Conservation (phyloP, 805 yeast genomes). For the Vanderwaltozyma tropicalis region DNA sequence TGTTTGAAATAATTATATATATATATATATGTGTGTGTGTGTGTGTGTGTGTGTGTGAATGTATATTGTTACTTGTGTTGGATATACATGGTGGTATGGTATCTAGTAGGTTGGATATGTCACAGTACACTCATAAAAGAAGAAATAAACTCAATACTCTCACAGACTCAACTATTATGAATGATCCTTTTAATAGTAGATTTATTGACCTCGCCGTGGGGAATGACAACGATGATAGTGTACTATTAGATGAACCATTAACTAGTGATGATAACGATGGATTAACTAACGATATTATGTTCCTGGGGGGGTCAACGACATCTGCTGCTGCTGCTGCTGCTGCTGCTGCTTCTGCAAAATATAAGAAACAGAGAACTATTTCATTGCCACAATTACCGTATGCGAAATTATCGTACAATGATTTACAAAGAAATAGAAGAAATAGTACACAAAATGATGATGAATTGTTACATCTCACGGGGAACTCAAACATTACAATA, state of each 20-base stretch:
- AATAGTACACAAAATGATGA: conserved; percentile 21
- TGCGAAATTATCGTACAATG: conserved; percentile 33
- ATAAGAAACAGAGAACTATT: conserved; percentile 38
- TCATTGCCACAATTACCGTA: conserved; percentile 46
- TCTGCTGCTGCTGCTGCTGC: not conserved
- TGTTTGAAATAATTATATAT: too few relatives aligned
- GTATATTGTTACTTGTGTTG: too few relatives aligned
- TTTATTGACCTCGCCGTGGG: conserved; percentile 2
- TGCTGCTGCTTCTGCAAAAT: too few relatives aligned
- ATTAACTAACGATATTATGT: not conserved
- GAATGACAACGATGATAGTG: not conserved
- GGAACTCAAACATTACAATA: conserved; percentile 25
- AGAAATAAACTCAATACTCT: conserved; percentile 17
- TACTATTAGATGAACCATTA: not conserved
- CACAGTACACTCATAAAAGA: conserved; percentile 2
- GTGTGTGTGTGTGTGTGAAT: too few relatives aligned
- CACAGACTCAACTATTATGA: not conserved
- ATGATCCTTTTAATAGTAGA: conserved; percentile 2
- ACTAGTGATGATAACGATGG: not conserved
- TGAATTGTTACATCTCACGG: conserved; percentile 24
- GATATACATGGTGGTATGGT: too few relatives aligned
- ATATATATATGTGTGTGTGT: too few relatives aligned
- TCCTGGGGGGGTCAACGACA: not conserved
- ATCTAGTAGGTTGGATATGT: not conserved
- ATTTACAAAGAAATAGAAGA: not conserved